Base-by-base conservation (phyloP, 2,329 filamentous ascomycete species). In the Geoglossum cookeanum region DNA sequence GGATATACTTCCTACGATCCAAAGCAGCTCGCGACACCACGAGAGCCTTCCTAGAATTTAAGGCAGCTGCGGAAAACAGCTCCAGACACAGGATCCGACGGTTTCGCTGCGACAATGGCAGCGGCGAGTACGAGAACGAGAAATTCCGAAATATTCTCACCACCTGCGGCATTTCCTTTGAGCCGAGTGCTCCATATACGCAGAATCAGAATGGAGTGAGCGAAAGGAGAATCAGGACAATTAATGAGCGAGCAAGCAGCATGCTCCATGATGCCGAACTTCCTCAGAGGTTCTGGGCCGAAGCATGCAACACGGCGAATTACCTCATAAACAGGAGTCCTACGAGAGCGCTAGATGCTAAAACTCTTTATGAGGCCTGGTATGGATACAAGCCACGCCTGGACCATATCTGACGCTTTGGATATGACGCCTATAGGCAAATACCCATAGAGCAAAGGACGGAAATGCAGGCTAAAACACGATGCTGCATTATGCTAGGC, bases 191-290 rank as follows among this genome's bases (percentile, higher is more conserved):
- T 11, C 39, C 55, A 13, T 56, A 56, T 22, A 47, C 44, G 13
- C 42, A 37, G 32, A 22, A 55, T 8, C 55, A 56, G n/a, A 56
- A 56, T 27, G 55, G 55, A 6, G 27, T 55, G 13, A 45, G 27
- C 8, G 54, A 55, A 29, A 32, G 54, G 15, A 37, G n/a, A 29
- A 55, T 35, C 37, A 6, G 54, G 8, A 55, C 54, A 2, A 15
- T 55, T n/a, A n/a, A 6, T n/a, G 39, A 55, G n/a, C 27, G 8
- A 13, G 39, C 22, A 39, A 3, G 54, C 54, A 39, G 30, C 13
- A 55, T 55, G 54, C 54, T 55, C 2, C 15, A 55, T 29, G 32
- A n/a, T 37, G 54, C 54, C 3, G 39, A 22, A n/a, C 42, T 51
- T 4, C 9, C 9, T 11, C 3, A 30, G 4, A 3, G 3, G 15